phyloP scores from a whole-genome alignment of 306 rosid genomes.

The Bauhinia variegata region DNA sequence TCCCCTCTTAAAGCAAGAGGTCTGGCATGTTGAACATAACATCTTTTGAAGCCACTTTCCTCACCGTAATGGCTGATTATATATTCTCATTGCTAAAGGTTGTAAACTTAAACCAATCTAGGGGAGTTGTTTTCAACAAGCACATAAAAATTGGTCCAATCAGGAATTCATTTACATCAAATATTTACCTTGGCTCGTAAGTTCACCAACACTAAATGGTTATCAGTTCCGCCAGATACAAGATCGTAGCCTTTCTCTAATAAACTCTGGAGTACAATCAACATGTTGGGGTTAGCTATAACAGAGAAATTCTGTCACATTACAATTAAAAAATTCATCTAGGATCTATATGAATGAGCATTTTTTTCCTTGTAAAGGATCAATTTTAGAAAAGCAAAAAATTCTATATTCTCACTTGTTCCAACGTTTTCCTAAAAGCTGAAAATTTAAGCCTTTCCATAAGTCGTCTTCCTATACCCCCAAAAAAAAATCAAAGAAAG shows the following conservation, averaged over 20 bases:
- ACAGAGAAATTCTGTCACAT: slow-evolving; percentile 24
- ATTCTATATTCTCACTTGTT: no score
- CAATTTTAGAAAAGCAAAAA: no score
- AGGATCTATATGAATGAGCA: background rate
- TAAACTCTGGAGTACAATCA: slow-evolving; percentile 74
- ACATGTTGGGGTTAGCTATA: slow-evolving; percentile 34
- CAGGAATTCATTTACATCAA: background rate
- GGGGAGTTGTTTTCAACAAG: slow-evolving; percentile 25
- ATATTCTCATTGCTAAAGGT: no score
- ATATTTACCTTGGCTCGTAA: slow-evolving; percentile 75
- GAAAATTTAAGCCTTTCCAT: no score
- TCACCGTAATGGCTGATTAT: slow-evolving; percentile 1
- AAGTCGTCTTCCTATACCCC: no score
- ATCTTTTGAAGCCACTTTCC: slow-evolving; percentile 19
- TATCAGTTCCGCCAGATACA: slow-evolving; percentile 97
- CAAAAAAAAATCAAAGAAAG: no score
- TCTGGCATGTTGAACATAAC: background rate
- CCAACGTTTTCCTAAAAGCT: no score
- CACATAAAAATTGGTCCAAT: slow-evolving; percentile 21
- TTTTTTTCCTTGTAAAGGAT: no score
- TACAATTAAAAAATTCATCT: slow-evolving; percentile 20
- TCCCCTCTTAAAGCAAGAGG: slow-evolving; percentile 18
- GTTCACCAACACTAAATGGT: slow-evolving; percentile 87
- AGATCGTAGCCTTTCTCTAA: slow-evolving; percentile 79
- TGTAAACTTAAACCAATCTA: slow-evolving; percentile 12